Conservation (phyloP, 2,329 filamentous ascomycete genomes). For the Xylogone sp. region DNA sequence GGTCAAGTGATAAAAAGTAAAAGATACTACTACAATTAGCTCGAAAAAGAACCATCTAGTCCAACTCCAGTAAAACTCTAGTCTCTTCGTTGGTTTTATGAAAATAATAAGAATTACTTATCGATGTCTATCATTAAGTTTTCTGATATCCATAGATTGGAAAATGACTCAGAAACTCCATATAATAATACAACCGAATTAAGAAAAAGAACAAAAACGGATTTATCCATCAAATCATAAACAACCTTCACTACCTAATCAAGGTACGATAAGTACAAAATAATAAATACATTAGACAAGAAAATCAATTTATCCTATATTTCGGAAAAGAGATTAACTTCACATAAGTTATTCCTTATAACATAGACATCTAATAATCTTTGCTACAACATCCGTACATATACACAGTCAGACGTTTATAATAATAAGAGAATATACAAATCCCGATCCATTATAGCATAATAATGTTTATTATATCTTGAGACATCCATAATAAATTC, state of each 20-base stretch:
- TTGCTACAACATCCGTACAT: conserved; percentile 79
- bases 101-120: conserved; percentile 21
- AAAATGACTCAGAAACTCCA: conserved; percentile 13
- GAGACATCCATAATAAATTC: conserved; percentile 96
- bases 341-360: conserved; percentile 74
- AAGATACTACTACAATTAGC: conserved; percentile 24
- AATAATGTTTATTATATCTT: conserved; percentile 61
- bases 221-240: conserved; percentile 97
- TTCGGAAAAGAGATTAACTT: conserved; percentile 84
- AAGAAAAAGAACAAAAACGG: conserved; percentile 86
- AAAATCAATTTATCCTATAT: conserved; percentile 78
- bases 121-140: conserved; percentile 26
- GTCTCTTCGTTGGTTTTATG: conserved; percentile 16
- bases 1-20: conserved; percentile 20
- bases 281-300: conserved; percentile 57
- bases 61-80: conserved; percentile 21
- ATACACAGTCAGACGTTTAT: conserved; percentile 33
- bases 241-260: conserved; percentile 84
- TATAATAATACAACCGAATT: conserved; percentile 43
- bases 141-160: conserved; percentile 26
- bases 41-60: conserved; percentile 17
- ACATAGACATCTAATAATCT: conserved; percentile 90
- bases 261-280: conserved; percentile 68
- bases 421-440: conserved; percentile 34
- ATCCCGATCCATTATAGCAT: conserved; percentile 34